A percentile compares a stretch with the other conserved stretches of the same genome.
Conservation (phyloP, 2,329 filamentous ascomycete species). For the Malbranchea zuffiana region DNA sequence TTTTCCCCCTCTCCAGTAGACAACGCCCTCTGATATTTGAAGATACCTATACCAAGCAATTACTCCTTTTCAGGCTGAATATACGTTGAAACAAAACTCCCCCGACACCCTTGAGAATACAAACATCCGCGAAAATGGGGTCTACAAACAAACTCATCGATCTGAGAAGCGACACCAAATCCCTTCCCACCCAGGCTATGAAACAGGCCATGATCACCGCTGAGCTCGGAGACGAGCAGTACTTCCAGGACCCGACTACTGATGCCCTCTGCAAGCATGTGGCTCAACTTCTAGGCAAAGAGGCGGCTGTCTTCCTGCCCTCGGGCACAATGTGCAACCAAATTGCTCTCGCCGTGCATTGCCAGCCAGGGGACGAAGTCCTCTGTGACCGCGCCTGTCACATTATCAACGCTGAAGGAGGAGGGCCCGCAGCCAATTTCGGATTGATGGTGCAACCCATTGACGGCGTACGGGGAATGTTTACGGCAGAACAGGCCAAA, state of each 20-base stretch:
- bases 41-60: too few relatives aligned
- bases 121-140: too few relatives aligned
- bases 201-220: conserved; percentile 15
- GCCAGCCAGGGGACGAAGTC: conserved; percentile 14
- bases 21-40: too few relatives aligned
- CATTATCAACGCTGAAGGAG: conserved; percentile 16
- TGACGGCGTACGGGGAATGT: conserved; percentile 1
- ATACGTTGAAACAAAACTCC: too few relatives aligned
- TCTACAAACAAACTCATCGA: too few relatives aligned
- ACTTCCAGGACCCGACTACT: conserved; percentile 16
- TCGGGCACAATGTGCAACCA: conserved; percentile 21
- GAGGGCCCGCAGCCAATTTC: conserved; percentile 4
- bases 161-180: conserved; percentile 22
- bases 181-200: conserved; percentile 20
- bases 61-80: too few relatives aligned
- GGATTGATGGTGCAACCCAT: conserved; percentile 43
- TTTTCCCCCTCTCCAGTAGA: too few relatives aligned
- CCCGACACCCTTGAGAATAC: too few relatives aligned
- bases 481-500: background rate
- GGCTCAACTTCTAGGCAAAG: conserved; percentile 14
- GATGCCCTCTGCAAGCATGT: conserved; percentile 14
- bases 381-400: conserved; percentile 14
- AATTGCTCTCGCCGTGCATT: conserved; percentile 13
- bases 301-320: conserved; percentile 15
- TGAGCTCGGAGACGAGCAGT: conserved; percentile 17